Evolutionary conservation across 176 grass and related monocot species (phyloP).

Genomic region (Cenchrus americanus): DNA sequence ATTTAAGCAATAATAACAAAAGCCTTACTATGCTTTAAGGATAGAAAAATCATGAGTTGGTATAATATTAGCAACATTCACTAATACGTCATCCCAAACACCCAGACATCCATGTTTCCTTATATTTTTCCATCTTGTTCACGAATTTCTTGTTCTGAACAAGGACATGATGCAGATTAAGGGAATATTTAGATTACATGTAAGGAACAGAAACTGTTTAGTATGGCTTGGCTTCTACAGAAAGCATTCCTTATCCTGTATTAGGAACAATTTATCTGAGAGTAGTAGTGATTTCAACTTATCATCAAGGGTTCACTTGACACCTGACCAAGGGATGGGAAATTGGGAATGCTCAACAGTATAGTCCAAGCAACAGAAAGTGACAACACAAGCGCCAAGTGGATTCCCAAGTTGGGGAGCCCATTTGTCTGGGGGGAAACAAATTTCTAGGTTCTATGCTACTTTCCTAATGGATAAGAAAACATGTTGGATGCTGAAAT

Average conservation of each 20-base stretch:
- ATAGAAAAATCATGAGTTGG: background rate
- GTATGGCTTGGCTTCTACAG: background rate
- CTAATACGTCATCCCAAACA: background rate
- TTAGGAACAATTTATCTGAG: background rate
- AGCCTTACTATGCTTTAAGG: background rate
- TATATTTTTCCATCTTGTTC: slow-evolving; percentile 72
- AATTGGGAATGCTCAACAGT: background rate
- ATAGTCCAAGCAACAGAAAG: background rate
- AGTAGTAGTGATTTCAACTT: background rate
- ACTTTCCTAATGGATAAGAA: background rate
- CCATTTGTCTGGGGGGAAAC: background rate
- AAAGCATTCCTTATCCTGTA: background rate
- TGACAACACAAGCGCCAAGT: background rate
- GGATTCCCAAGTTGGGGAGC: background rate
- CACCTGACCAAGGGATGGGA: background rate
- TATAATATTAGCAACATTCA: slow-evolving; percentile 20
- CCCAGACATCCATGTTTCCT: background rate
- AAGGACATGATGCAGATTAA: slow-evolving; percentile 26
- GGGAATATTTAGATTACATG: background rate
- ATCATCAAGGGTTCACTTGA: background rate
- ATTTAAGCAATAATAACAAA: background rate
- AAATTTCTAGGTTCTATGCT: background rate
- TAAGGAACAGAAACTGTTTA: background rate
- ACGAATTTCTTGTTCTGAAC: slow-evolving; percentile 81
- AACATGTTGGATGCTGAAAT: background rate